Evolutionary conservation across 768 basidiomycete genomes (phyloP).

Genomic region (Amanita jacksonii): DNA sequence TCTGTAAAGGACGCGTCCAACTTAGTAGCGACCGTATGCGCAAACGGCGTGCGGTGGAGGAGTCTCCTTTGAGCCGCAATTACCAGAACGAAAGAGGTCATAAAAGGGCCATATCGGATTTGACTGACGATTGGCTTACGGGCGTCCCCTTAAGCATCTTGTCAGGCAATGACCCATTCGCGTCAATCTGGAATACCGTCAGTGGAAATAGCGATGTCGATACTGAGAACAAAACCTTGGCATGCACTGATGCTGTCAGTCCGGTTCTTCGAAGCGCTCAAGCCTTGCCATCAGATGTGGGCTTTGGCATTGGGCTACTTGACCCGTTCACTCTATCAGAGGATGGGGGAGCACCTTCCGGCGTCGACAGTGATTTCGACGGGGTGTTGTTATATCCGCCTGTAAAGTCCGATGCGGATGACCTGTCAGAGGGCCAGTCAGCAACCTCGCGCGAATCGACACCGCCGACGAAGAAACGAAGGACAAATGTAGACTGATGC

Average conservation of each 20-base stretch:
- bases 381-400: conserved; percentile 21
- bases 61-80: conserved; percentile 38
- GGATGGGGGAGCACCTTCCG: conserved; percentile 9
- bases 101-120: conserved; percentile 23
- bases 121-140: conserved; percentile 34
- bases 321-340: conserved; percentile 42
- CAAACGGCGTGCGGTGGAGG: conserved; percentile 22
- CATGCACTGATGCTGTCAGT: conserved; percentile 35
- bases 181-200: conserved; percentile 28
- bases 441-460: conserved; percentile 16
- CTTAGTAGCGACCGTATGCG: conserved; percentile 21
- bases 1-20: conserved; percentile 25
- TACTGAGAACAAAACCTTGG: conserved; percentile 15
- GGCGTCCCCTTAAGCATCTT: conserved; percentile 20
- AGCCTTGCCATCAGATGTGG: conserved; percentile 24
- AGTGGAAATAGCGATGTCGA: conserved; percentile 3
- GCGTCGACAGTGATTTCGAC: conserved; percentile 24
- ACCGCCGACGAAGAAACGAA: conserved; percentile 44
- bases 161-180: conserved; percentile 35
- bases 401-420: conserved; percentile 20
- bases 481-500: conserved; percentile 24
- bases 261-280: conserved; percentile 39
- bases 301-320: conserved; percentile 44
- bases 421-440: conserved; percentile 9
- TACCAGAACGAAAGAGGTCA: conserved; percentile 15